Evolutionary conservation across 2,329 filamentous ascomycete species (phyloP), one percentile per base, ranked within the genome.

Genomic region (Penicillium oxalicum): DNA sequence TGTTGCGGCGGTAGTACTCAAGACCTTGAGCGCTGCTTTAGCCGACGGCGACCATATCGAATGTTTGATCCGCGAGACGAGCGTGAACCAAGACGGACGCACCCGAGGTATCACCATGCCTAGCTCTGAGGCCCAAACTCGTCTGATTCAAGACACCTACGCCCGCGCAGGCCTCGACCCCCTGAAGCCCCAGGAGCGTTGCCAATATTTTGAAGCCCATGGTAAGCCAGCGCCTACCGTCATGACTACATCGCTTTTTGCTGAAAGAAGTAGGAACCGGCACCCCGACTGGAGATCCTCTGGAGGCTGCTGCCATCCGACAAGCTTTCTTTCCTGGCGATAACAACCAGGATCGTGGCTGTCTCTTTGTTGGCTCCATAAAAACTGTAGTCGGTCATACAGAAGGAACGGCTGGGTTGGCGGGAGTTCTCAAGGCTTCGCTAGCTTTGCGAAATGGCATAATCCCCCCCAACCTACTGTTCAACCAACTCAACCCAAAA

Each of bases 351-450:
- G 9, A 32, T n/a, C n/a, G n/a, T n/a, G n/a, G n/a, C n/a, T n/a
- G n/a, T n/a, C 28, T 32, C 28, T 32, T 32, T 9, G 28, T 32
- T 1, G 47, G 47, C 3, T 49, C 42, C 1, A 25, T 43, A 2
- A 49, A 49, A 28, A 44, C 41, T n/a, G 33, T 40, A 11, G 26
- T 49, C 4, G 47, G 47, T 5, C 47, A 49, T 37, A 13, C 35
- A 26, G 41, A 49, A 37, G 42, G 35, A 9, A 40, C 44, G 9
- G 36, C 35, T 3, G 44, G 44, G 32, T 25, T 46, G 9, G 44
- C 44, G 18, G 36, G 35, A 4, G 12, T 46, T 6, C 28, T 46
- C 24, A 40, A 40, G 13, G 36, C 36, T 9, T 28, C 26, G 4
- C 27, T 29, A 5, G 26, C 35, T 18, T 9, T 46, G 4, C 28